phyloP scores from a whole-genome alignment of 2,329 filamentous ascomycete species.

The Pyrenophora teres region DNA sequence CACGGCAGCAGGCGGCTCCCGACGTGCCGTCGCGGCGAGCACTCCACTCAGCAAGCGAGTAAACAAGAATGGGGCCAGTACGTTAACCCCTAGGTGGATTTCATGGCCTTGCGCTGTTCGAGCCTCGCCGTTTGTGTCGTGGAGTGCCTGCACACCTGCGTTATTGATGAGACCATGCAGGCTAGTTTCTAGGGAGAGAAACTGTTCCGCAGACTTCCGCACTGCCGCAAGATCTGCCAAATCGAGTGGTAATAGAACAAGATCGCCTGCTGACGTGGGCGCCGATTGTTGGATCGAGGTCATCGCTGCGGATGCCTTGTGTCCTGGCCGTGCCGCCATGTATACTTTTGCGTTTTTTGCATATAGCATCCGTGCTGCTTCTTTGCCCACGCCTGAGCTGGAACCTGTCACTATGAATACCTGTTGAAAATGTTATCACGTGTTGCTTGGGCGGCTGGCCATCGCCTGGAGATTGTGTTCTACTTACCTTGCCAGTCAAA shows the following conservation, averaged over 20 bases:
- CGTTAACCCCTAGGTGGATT: constrained; percentile 46
- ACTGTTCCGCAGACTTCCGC: constrained; percentile 37
- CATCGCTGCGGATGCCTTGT: neutral
- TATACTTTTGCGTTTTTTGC: constrained; percentile 58
- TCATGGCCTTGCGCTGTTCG: constrained; percentile 23
- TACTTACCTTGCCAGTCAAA: constrained; percentile 28
- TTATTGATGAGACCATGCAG: constrained; percentile 50
- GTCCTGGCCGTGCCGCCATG: constrained; percentile 53
- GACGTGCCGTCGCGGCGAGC: neutral
- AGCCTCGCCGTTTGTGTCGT: constrained; percentile 19
- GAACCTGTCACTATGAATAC: constrained; percentile 59
- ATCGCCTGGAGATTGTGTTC: neutral
- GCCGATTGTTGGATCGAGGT: neutral
- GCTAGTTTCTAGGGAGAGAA: constrained; percentile 43
- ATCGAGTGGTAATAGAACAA: neutral
- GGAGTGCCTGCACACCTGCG: constrained; percentile 30
- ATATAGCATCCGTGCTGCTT: constrained; percentile 59
- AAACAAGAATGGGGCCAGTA: constrained; percentile 46
- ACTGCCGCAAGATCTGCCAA: neutral
- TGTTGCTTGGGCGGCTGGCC: neutral
- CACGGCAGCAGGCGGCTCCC: constrained; percentile 25
- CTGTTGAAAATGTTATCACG: neutral
- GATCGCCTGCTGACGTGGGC: neutral
- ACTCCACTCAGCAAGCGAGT: constrained; percentile 43
- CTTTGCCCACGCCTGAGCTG: constrained; percentile 54